A percentile compares a stretch with the other conserved stretches of the same genome.
phyloP scores from a whole-genome alignment of 225 moss, liverwort and hornwort species.

The Marchantia polymorpha region DNA sequence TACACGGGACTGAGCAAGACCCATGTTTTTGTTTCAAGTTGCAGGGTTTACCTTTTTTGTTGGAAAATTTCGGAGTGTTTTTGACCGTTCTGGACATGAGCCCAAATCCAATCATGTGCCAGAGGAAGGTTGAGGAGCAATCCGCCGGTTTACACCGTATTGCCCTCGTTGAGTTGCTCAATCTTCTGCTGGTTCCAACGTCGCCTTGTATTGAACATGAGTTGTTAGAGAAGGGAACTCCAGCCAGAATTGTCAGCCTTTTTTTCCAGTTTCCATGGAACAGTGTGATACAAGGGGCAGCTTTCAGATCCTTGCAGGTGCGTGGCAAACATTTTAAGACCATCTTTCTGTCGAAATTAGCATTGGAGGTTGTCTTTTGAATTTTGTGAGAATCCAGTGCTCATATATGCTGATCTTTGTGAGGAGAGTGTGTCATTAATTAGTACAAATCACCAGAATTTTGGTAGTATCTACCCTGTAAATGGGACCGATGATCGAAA shows the following conservation, averaged over 20 bases:
- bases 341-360: no score
- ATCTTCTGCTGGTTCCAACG: slow-evolving; percentile 65
- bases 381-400: no score
- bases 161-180: slow-evolving; percentile 67
- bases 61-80: slow-evolving; percentile 58
- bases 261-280: slow-evolving; percentile 90
- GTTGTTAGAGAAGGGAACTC: slow-evolving; percentile 56
- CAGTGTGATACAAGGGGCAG: slow-evolving; percentile 74
- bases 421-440: no score
- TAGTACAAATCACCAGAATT: no score
- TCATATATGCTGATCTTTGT: no score
- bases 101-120: slow-evolving; percentile 55
- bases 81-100: slow-evolving; percentile 64
- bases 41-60: slow-evolving; percentile 69
- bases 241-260: slow-evolving; percentile 60
- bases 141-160: slow-evolving; percentile 81
- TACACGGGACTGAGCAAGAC: not conserved
- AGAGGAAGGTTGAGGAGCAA: slow-evolving; percentile 55
- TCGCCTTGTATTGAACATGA: slow-evolving; percentile 66
- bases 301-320: slow-evolving; percentile 74
- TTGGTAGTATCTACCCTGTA: no score
- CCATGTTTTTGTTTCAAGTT: slow-evolving; percentile 10
- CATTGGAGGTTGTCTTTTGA: no score
- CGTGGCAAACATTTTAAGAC: not conserved
- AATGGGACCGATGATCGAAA: no score